Percentiles rank a stretch among this genome's conserved stretches.
Conservation (phyloP, 768 basidiomycete species). For the Mycena epipterygia region DNA sequence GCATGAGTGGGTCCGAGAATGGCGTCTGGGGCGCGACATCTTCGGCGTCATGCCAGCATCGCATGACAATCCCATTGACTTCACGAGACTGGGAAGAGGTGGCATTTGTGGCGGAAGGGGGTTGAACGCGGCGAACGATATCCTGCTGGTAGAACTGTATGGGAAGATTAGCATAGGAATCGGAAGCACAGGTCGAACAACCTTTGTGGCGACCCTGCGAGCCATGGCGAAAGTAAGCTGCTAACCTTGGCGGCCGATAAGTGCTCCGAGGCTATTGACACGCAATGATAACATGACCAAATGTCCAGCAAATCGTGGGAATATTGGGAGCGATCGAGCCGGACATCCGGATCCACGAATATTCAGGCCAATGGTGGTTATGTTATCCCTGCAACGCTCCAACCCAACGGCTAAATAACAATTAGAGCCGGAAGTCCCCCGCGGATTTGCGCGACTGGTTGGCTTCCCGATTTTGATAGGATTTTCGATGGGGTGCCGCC, state of each 20-base stretch:
- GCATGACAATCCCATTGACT: conserved; percentile 74
- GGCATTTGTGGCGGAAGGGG: conserved; percentile 48
- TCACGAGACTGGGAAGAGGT: conserved; percentile 3
- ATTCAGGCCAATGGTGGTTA: too few species aligned
- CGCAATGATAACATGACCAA: conserved; percentile 8
- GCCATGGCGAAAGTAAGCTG: conserved; percentile 21
- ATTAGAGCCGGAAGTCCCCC: too few species aligned
- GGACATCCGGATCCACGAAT: too few species aligned
- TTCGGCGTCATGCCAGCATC: conserved; percentile 92
- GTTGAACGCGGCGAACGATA: conserved; percentile 64
- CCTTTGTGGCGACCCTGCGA: conserved; percentile 25
- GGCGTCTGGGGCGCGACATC: conserved; percentile 64
- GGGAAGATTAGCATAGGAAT: not conserved
- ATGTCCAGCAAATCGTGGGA: too few species aligned
- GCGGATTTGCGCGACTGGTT: too few species aligned
- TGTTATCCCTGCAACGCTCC: too few species aligned
- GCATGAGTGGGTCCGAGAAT: conserved; percentile 77
- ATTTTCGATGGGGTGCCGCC: too few species aligned
- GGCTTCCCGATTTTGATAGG: too few species aligned
- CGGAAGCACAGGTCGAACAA: not conserved
- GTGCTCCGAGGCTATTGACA: not conserved
- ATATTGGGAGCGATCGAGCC: too few species aligned
- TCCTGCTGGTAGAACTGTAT: conserved; percentile 77
- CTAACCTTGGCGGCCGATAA: not conserved
- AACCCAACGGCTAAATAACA: too few species aligned